A percentile compares a stretch with the other conserved stretches of the same genome.
These are phyloP conservation scores for Tricholoma furcatifolium DNA, from an alignment of 768 basidiomycete species.

Conservation along the genomic window DNA sequence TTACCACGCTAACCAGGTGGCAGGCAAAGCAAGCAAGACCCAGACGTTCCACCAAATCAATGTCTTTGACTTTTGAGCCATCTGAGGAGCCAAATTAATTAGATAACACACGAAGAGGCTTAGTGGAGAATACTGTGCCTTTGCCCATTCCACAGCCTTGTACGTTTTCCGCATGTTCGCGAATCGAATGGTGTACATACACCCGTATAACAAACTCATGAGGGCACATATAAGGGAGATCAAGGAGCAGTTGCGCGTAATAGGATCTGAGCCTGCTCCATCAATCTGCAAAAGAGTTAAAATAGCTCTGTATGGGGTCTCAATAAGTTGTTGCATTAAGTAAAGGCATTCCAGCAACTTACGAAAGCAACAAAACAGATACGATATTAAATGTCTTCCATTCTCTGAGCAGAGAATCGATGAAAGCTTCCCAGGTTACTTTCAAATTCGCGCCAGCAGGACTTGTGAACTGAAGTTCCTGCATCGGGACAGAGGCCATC, in stretches of 20 bases:
- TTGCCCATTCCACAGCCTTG: slow-evolving; percentile 59
- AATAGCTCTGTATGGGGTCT: slow-evolving; percentile 15
- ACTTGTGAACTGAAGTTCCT: slow-evolving; percentile 27
- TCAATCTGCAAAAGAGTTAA: slow-evolving; percentile 21
- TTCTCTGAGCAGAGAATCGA: slow-evolving; percentile 19
- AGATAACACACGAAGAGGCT: not conserved
- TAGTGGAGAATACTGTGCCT: slow-evolving; percentile 29
- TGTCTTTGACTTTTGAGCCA: slow-evolving; percentile 43
- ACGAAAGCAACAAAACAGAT: slow-evolving; percentile 21
- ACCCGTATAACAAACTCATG: slow-evolving; percentile 59
- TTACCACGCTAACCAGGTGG: slow-evolving; percentile 71
- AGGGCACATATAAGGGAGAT: slow-evolving; percentile 54
- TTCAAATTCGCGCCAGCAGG: slow-evolving; percentile 38
- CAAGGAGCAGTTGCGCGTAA: slow-evolving; percentile 49
- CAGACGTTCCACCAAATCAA: slow-evolving; percentile 55
- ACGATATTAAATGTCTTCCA: slow-evolving; percentile 21
- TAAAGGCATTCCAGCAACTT: not conserved
- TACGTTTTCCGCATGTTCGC: slow-evolving; percentile 62
- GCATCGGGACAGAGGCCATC: slow-evolving; percentile 22
- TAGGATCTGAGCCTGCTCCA: slow-evolving; percentile 43
- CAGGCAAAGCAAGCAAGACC: slow-evolving; percentile 63
- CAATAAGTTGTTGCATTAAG: not conserved
- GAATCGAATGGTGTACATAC: slow-evolving; percentile 59
- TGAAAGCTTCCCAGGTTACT: slow-evolving; percentile 32
- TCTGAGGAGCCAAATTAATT: slow-evolving; percentile 33